These are phyloP conservation scores for Wickerhamiella australiensis DNA, from an alignment of 805 yeast species.

Conservation along the genomic window DNA sequence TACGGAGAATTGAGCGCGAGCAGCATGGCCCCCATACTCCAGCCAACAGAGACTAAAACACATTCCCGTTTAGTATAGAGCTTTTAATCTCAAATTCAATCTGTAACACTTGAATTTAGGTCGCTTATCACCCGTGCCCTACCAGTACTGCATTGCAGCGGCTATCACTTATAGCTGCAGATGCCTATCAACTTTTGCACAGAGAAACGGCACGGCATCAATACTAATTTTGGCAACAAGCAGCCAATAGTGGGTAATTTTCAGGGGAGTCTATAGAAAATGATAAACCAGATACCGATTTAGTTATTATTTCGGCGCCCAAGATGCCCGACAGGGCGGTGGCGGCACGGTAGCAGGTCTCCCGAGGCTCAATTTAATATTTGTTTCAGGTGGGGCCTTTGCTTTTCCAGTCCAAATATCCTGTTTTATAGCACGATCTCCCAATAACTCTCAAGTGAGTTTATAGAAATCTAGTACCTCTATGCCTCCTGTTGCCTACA, in stretches of 20 bases:
- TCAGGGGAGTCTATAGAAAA: too few relatives aligned
- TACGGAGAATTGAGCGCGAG: too few relatives aligned
- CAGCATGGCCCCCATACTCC: too few relatives aligned
- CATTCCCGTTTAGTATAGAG: not conserved
- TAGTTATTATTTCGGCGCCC: too few relatives aligned
- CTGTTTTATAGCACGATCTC: not conserved
- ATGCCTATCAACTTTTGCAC: not conserved
- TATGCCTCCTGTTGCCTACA: not conserved
- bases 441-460: not conserved
- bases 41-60: not conserved
- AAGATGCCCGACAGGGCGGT: too few relatives aligned
- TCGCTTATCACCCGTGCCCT: constrained; percentile 4
- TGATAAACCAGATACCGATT: too few relatives aligned
- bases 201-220: not conserved
- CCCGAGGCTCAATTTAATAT: not conserved
- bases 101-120: not conserved
- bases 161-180: not conserved
- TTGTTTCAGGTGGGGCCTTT: not conserved
- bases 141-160: constrained; percentile 2
- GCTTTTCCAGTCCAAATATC: not conserved
- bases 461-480: not conserved
- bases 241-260: not conserved
- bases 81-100: not conserved
- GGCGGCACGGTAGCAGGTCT: not conserved
- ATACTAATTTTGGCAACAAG: not conserved